Percentiles rank a stretch among this genome's conserved stretches.
Evolutionary conservation across 495 filamentous ascomycete species (phyloP).

Genomic region (Podospora sp.): DNA sequence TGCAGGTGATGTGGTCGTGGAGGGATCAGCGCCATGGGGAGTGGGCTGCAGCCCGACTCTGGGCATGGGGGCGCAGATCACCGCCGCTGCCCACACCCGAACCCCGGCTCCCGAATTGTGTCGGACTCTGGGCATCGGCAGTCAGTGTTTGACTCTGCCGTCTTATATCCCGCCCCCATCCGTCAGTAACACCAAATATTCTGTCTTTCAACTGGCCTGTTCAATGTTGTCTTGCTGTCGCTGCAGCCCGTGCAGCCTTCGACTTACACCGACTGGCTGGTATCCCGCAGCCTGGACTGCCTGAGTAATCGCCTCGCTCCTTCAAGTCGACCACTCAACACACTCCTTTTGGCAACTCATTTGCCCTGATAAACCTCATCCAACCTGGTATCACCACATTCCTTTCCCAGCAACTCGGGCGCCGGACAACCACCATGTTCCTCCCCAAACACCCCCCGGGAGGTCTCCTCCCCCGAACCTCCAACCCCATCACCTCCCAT

Average conservation of each 20-base stretch:
- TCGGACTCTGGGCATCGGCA: background rate
- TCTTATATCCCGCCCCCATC: background rate
- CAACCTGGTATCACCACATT: background rate
- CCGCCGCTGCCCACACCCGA: background rate
- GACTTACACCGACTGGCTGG: background rate
- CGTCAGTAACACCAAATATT: background rate
- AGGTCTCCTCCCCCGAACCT: slow-evolving; percentile 5
- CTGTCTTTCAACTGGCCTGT: too few relatives aligned
- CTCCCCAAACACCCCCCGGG: slow-evolving; percentile 28
- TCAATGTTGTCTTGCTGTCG: background rate
- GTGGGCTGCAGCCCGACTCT: slow-evolving; percentile 6
- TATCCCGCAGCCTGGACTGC: background rate
- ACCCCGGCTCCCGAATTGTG: background rate
- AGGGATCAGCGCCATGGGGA: slow-evolving; percentile 1
- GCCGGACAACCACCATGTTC: slow-evolving; percentile 32
- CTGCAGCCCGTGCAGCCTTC: background rate
- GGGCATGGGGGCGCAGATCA: slow-evolving; percentile 6
- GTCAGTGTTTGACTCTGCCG: too few relatives aligned
- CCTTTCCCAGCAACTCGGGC: background rate
- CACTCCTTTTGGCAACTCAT: background rate
- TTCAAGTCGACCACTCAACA: background rate
- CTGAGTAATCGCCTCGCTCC: slow-evolving; percentile 9
- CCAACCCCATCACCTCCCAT: too few relatives aligned
- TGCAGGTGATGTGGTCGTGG: background rate
- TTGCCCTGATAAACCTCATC: background rate